Base-by-base conservation (phyloP, 768 basidiomycete genomes). In the Rhizopogon vinicolor region DNA sequence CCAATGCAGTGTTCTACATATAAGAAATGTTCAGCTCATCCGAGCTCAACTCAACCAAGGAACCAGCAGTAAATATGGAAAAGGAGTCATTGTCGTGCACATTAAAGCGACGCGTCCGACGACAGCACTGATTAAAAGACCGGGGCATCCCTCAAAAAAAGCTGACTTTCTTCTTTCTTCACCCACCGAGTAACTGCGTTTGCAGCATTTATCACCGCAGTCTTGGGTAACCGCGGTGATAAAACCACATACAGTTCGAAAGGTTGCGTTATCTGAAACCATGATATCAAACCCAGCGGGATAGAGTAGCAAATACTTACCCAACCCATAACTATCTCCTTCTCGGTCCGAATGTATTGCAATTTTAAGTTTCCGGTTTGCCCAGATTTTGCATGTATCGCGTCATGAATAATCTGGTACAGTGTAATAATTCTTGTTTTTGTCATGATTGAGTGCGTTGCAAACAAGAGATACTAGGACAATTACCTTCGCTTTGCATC, bases 321-420 rank as follows among this genome's bases (percentile, higher is more conserved):
- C 96, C 97, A 98, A 44, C 93, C 96, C 77, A 98, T 83, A 28
- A 96, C 85, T 53, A 86, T 86, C 74, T 98, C 97, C 44, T 84
- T 83, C 53, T 89, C 85, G 0, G 93, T 93, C 7, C 85, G 83
- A 12, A 96, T 76, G 65, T 91, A 97, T 58, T 96, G 89, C 57
- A 98, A 72, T 70, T 94, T 95, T 58, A 96, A 75, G 1, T 88
- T 79, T 2, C 81, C 81, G 52, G 83, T 83, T 63, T 93, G 91
- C 1, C 90, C 87, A 0, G 93, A 93, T 62, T 89, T 89, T 7
- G 89, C 90, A 64, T 98, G 96, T 16, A 99, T 86, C 0, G 86
- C 82, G 62, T 98, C 94, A 63, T 95, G 88, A 4, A 97, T 68
- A 6, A 74, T 81, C 70, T 98, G 93, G 68, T 99, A 99, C 33